phyloP scores from a whole-genome alignment of 192 early-diverging fungal species.

The Gonapodya sp. region DNA sequence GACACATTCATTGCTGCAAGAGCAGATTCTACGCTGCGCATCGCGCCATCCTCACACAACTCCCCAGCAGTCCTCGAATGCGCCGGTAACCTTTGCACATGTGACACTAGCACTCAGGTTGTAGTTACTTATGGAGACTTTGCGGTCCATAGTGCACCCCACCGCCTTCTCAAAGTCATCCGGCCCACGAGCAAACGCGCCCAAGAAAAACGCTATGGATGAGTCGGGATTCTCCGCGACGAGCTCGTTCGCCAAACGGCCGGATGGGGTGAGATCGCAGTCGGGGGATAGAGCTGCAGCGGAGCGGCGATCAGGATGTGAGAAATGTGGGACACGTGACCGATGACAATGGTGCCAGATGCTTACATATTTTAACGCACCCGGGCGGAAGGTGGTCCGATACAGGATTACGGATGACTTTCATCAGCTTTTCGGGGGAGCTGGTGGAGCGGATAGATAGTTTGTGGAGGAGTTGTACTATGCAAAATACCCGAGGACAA shows the following conservation, averaged over 20 bases:
- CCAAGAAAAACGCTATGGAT: slow-evolving; percentile 80
- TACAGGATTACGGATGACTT: slow-evolving; percentile 96
- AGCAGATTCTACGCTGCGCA: too few relatives aligned
- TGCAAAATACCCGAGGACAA: neutral
- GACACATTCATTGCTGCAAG: too few relatives aligned
- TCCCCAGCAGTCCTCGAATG: slow-evolving; percentile 84
- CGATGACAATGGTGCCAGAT: neutral
- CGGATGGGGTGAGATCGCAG: slow-evolving; percentile 37
- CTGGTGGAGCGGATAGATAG: slow-evolving; percentile 85
- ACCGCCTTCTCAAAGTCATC: slow-evolving; percentile 71
- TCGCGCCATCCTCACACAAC: too few relatives aligned
- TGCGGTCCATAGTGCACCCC: slow-evolving; percentile 90
- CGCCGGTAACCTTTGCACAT: slow-evolving; percentile 84
- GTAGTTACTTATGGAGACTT: slow-evolving; percentile 95
- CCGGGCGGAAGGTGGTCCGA: slow-evolving; percentile 91
- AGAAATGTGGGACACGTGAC: neutral
- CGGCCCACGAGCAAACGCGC: slow-evolving; percentile 91
- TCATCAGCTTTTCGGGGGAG: slow-evolving; percentile 84
- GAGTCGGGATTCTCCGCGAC: slow-evolving; percentile 63
- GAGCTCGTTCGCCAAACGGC: slow-evolving; percentile 75
- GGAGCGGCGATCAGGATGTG: slow-evolving; percentile 16
- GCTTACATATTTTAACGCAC: slow-evolving; percentile 71
- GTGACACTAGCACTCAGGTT: slow-evolving; percentile 94
- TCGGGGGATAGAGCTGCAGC: slow-evolving; percentile 67
- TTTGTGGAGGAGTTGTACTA: slow-evolving; percentile 97